Base-by-base conservation (phyloP, 805 yeast species). In the Crinitomyces ghanaensis region DNA sequence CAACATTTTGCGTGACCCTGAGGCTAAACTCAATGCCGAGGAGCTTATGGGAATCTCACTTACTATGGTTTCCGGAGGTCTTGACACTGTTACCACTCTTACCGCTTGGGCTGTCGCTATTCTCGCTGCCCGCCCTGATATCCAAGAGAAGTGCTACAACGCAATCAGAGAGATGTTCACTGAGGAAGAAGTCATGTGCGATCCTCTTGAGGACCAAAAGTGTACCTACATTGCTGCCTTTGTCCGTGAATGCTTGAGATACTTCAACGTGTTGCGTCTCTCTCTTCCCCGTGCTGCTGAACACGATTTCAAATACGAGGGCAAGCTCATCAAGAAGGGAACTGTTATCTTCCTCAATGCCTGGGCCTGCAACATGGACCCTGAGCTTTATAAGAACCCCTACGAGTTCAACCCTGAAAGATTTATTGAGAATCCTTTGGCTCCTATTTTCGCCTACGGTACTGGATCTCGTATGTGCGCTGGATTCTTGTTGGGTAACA, bases 21-120 rank as follows among this genome's bases (percentile, higher is more conserved):
- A 39, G 20, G 41, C 51, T 8, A 41, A 38, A 22, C 36, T 46
- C 12, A 21, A 32, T 19, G 34, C 42, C 11, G 29, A 31, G 5
- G 81, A 75, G 43, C 46, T 71, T 32, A 60, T 60, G 31, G 69
- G 80, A 26, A 62, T 74, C 4, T 75, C 83, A 44, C 55, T 78
- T 28, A 74, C 85, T 0, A 72, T 77, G 77, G 72, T 78, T 1
- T 72, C 82, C 44, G 86, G 85, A 9, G 86, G 86, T 0, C 54
- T 78, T 19, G 86, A 78, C 49, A 78, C 78, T 40, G 69, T 75
- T 2, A 72, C 83, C 0, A 57, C 77, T 22, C 75, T 72, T 23
- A 60, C 77, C 30, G 65, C 66, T 40, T 74, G 77, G 48, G 60
- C 74, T 3, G 43, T 77, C 40, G 76, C 77, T 0, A 74, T 72